Evolutionary conservation across 345 rosid genomes (phyloP).

Genomic region (Crucihimalaya himalaica): DNA sequence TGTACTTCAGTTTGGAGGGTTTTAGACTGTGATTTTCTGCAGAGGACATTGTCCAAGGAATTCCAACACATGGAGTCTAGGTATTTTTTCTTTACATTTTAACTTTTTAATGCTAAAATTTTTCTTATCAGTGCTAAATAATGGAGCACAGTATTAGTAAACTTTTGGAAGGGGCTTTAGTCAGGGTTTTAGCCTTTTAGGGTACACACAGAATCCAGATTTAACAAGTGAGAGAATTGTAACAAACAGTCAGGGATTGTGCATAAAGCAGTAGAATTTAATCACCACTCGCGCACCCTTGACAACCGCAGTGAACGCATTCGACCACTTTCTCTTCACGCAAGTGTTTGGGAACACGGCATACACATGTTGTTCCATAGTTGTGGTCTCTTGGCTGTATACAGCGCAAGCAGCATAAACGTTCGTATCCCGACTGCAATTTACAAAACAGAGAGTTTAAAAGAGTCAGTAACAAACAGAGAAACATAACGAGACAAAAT

Average conservation of each 20-base stretch:
- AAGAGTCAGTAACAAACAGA: not conserved
- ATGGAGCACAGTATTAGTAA: too few species aligned
- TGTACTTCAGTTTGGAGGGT: too few species aligned
- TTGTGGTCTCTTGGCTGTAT: conserved; percentile 90
- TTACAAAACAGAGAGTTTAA: not conserved
- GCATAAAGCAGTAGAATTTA: conserved; percentile 10
- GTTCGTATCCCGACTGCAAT: conserved; percentile 81
- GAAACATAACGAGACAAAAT: not conserved
- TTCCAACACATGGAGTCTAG: too few species aligned
- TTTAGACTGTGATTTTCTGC: too few species aligned
- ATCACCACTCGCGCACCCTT: conserved; percentile 85
- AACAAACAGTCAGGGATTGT: not conserved
- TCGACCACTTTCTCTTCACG: conserved; percentile 87
- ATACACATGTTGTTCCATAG: conserved; percentile 79
- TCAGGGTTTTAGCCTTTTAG: conserved; percentile 1
- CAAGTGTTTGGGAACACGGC: conserved; percentile 74
- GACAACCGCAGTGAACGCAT: conserved; percentile 84
- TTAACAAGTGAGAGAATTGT: conserved; percentile 14
- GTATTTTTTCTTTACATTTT: too few species aligned
- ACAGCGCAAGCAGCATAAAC: conserved; percentile 79
- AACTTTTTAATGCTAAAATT: too few species aligned
- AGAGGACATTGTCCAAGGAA: too few species aligned
- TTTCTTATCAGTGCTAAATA: too few species aligned
- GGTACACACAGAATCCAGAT: conserved; percentile 1
- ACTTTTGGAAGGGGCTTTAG: too few species aligned